phyloP scores from a whole-genome alignment of 83 land plant genomes.

The Larix sibirica region DNA sequence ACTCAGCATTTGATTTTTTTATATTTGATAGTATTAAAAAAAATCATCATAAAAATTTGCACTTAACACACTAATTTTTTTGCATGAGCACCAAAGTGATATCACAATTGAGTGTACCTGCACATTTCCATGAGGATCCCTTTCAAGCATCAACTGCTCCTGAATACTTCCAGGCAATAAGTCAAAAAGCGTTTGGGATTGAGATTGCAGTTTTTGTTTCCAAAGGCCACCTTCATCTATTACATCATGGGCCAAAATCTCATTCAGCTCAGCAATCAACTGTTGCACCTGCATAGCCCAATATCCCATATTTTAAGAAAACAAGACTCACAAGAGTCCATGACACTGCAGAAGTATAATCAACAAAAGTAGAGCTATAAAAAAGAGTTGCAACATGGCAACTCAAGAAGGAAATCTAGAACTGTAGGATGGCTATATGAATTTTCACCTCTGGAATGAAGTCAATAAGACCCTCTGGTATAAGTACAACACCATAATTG shows the following conservation, averaged over 20 bases:
- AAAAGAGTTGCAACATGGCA: not conserved
- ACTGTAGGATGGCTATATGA: not conserved
- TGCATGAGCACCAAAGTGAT: not conserved
- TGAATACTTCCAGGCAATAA: constrained; percentile 86
- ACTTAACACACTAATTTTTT: not conserved
- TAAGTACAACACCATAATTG: constrained; percentile 97
- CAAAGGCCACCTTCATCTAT: constrained; percentile 86
- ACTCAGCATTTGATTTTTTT: not conserved
- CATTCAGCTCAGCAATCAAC: constrained; percentile 94
- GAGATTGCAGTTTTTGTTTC: constrained; percentile 77
- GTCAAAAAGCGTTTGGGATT: constrained; percentile 76
- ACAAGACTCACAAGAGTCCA: not conserved
- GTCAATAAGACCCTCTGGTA: constrained; percentile 98
- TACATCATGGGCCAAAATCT: constrained; percentile 80
- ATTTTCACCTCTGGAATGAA: constrained; percentile 90
- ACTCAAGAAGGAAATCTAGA: not conserved
- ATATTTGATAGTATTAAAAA: not conserved
- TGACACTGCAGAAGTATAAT: not conserved
- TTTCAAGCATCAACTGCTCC: constrained; percentile 92
- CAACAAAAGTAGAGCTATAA: not conserved
- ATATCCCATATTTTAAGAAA: not conserved
- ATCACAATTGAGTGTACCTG: constrained; percentile 51
- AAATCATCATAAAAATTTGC: not conserved
- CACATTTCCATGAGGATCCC: constrained; percentile 99
- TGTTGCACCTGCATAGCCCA: constrained; percentile 74